phyloP scores from a whole-genome alignment of 2,329 filamentous ascomycete genomes.

The Leptographium procerum region DNA sequence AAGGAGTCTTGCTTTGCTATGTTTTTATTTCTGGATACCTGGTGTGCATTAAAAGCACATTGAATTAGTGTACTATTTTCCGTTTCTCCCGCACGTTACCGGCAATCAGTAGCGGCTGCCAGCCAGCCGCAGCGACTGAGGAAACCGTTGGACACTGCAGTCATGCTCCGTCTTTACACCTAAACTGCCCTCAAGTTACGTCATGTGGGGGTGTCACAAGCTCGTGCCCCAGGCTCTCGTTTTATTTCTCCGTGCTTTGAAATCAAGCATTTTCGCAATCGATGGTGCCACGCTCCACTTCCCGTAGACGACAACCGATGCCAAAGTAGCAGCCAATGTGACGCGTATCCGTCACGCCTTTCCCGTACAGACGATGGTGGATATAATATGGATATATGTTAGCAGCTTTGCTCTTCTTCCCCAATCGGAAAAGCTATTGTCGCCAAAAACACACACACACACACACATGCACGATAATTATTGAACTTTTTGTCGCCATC shows the following conservation, averaged over 20 bases:
- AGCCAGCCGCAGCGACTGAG: no score
- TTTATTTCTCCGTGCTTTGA: neutral
- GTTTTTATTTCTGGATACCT: conserved; percentile 5
- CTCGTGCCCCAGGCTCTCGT: no score
- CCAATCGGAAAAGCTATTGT: neutral
- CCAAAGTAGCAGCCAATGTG: neutral
- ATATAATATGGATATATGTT: neutral
- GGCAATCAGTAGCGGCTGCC: no score
- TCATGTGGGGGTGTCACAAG: no score
- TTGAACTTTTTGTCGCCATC: neutral
- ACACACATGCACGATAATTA: neutral
- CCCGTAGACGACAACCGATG: neutral
- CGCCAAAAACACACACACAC: neutral
- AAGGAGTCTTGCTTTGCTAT: neutral
- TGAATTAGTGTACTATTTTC: no score
- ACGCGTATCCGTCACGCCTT: neutral
- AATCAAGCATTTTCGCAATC: neutral
- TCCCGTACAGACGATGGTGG: neutral
- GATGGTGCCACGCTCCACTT: neutral
- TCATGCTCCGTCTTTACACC: no score
- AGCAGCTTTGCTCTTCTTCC: neutral
- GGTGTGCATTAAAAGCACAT: conserved; percentile 4
- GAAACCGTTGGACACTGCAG: no score
- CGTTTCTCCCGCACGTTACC: no score
- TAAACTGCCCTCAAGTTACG: neutral